phyloP scores from a whole-genome alignment of 2,329 filamentous ascomycete genomes.

The Colletotrichum liriopes region DNA sequence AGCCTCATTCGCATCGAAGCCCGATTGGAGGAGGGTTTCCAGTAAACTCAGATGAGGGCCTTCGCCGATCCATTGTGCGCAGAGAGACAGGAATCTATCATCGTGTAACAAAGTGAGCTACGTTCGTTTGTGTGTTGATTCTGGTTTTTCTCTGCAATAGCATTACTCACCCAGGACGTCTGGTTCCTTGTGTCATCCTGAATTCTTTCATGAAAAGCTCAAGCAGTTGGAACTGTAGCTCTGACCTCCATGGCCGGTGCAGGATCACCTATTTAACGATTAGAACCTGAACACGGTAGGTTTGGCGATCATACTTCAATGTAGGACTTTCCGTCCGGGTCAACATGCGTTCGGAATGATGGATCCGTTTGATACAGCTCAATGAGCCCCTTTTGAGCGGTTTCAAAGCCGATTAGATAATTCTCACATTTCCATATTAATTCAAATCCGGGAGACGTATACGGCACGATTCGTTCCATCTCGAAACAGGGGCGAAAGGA shows the following conservation, averaged over 20 bases:
- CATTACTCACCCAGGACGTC: not conserved
- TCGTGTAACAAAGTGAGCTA: not conserved
- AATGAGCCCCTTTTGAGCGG: not conserved
- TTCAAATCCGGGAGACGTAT: slow-evolving; percentile 29
- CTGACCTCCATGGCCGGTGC: accelerated
- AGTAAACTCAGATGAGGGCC: not conserved
- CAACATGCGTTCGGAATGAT: not conserved
- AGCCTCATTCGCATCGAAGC: not conserved
- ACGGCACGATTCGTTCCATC: slow-evolving; percentile 1
- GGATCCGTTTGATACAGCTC: not conserved
- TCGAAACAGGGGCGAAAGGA: not conserved
- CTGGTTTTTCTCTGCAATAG: not conserved
- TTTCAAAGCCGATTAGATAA: accelerated
- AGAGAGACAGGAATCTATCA: not conserved
- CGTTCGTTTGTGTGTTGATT: no score
- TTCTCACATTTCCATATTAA: not conserved
- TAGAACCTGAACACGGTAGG: accelerated
- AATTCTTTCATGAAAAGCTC: slow-evolving; percentile 13
- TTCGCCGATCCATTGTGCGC: slow-evolving; percentile 21
- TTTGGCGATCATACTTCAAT: not conserved
- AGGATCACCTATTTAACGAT: accelerated
- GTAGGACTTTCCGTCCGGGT: slow-evolving; percentile 13
- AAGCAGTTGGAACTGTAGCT: not conserved
- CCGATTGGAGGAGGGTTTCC: not conserved
- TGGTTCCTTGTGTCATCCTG: not conserved